Percentiles rank a stretch among this genome's conserved stretches.
phyloP scores from a whole-genome alignment of 768 basidiomycete species.

The Cyclocybe cylindracea region DNA sequence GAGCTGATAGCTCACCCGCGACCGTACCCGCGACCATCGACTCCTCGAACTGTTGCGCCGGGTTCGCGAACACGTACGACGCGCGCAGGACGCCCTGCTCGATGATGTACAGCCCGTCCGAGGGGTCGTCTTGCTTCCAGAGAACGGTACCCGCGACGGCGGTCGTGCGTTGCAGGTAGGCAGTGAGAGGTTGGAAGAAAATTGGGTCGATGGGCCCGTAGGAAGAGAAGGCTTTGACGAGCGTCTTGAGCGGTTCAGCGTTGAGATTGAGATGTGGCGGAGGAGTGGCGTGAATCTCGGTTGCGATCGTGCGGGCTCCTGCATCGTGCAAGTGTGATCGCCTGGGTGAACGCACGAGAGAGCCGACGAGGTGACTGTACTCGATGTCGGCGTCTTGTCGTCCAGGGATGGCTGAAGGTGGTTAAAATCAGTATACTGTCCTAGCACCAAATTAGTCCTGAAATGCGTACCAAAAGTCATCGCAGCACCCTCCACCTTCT shows the following conservation, averaged over 20 bases:
- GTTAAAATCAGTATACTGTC: slow-evolving; percentile 1
- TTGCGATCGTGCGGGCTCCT: slow-evolving; percentile 69
- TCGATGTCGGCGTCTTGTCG: slow-evolving; percentile 53
- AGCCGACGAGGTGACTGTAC: slow-evolving; percentile 43
- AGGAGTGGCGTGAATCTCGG: slow-evolving; percentile 29
- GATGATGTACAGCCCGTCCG: slow-evolving; percentile 88
- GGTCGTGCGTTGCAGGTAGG: slow-evolving; percentile 69
- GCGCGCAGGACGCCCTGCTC: slow-evolving; percentile 86
- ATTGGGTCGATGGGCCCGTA: slow-evolving; percentile 58
- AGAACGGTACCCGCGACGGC: slow-evolving; percentile 61
- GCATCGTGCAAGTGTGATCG: slow-evolving; percentile 67
- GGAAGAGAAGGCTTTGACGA: slow-evolving; percentile 79
- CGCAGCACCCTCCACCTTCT: slow-evolving; percentile 52
- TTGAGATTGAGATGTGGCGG: slow-evolving; percentile 33
- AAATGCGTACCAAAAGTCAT: slow-evolving; percentile 43
- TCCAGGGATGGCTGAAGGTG: slow-evolving; percentile 52
- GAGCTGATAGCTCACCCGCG: slow-evolving; percentile 86
- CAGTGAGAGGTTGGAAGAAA: slow-evolving; percentile 61
- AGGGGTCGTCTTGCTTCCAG: slow-evolving; percentile 74
- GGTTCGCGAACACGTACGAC: slow-evolving; percentile 74
- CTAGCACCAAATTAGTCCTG: neutral
- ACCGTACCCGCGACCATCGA: slow-evolving; percentile 94
- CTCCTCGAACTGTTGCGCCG: slow-evolving; percentile 71
- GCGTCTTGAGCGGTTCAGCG: slow-evolving; percentile 70
- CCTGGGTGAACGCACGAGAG: slow-evolving; percentile 64